Base-by-base conservation (phyloP, 2,329 filamentous ascomycete genomes). In the Cadophora sp. region DNA sequence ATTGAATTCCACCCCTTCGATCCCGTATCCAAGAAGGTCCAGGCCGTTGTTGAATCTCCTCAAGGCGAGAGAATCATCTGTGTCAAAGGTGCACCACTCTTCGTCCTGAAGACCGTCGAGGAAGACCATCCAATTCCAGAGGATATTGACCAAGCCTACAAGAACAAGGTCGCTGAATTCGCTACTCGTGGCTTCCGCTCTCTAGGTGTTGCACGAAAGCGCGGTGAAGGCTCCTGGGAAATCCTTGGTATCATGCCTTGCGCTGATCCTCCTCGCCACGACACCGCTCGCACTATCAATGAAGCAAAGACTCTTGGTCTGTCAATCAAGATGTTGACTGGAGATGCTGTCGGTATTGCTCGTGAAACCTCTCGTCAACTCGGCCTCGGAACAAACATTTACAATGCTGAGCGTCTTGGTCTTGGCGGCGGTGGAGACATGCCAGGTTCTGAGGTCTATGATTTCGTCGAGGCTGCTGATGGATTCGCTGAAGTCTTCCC, bases 171-270 rank as follows among this genome's bases (percentile, higher is more conserved):
- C 68, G 91, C 91, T 60, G 94, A 97, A 80, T 96, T 96, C 78
- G 94, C 93, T 75, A 92, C 90, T 75, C 92, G 94, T 87, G 94
- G 94, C 83, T 97, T 96, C 87, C 92, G 94, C 81, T 96, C 94
- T 68, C 91, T 97, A 59, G 93, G 93, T 86, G 91, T 97, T 83
- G 93, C 93, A 76, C 93, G 93, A 82, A 96, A 96, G 87, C 90
- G 91, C 79, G 91, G 87, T 78, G 87, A 91, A 80, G 87, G 88
- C 78, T 83, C 87, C 65, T 97, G 94, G 93, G 92, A 97, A 80
- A 94, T 97, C 74, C 89, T 97, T 74, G 93, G 93, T 76, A 97
- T 97, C 76, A 95, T 97, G 92, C 93, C 94, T 77, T 97, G 93
- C 86, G 93, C 90, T 75, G 93, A 97, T 80, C 94, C 94, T 75